Base-by-base conservation (phyloP, 371 early-diverging fungal species). In the Paramicrosporidium saccamoebae region DNA sequence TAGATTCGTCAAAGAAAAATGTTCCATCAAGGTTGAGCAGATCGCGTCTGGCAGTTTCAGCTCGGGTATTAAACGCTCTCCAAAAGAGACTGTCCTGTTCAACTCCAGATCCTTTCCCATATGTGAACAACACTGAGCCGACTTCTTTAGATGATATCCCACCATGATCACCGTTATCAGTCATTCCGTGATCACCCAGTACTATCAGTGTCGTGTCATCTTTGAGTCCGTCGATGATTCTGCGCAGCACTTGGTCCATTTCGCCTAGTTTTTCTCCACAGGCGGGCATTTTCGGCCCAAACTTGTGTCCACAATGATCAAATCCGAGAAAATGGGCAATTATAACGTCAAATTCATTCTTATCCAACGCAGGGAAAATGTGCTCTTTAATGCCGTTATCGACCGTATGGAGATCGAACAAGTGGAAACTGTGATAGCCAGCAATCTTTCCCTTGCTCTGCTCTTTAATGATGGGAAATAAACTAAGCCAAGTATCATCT, bases 141-240 rank as follows among this genome's bases (percentile, higher is more conserved):
- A 81, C 40, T 31, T 95, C 96, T 18, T 64, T 51, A 18, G 57
- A 54, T 26, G 74, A 72, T 29, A 82, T 81, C 6, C 95, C 92
- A 6, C 96, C 98, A 32, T 98, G 98, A 35, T 90, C 86, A 2
- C 98, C 98, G 33, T 81, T 71, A n/a, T 52, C 37, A 16, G 79
- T 81, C 78, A 94, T 90, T 8, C 98, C 98, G 36, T 98, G 98
- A 42, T 98, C 98, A 10, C 95, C 94, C 45, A 86, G 58, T n/a
- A 95, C 64, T 7, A 81, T 50, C 6, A 94, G 46, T 3, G 29
- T 13, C n/a, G 16, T 79, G 8, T 81, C 67, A 4, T 75, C 44
- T 27, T 69, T 67, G n/a, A 92, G 44, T 9, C 44, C 39, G 0
- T 46, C 32, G 12, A 75, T 43, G 2, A 81, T 36, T 1, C 53